phyloP scores from a whole-genome alignment of 139 green algal genomes.

The Micractinium sp. region DNA sequence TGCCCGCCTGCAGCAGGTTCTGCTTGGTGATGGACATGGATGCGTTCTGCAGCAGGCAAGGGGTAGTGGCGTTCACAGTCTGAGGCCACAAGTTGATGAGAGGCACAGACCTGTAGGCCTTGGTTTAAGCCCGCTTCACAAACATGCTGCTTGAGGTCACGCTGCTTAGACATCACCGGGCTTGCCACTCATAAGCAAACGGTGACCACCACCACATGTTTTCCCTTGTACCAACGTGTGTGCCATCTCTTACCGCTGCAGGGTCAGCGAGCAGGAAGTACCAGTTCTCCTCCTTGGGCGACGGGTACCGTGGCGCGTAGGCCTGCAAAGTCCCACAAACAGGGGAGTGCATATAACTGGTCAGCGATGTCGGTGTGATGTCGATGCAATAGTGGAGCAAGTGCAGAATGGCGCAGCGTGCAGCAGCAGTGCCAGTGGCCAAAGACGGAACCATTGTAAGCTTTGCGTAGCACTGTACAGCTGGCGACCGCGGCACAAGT shows the following conservation, averaged over 20 bases:
- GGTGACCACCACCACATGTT: neutral
- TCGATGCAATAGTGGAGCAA: neutral
- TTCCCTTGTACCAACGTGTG: neutral
- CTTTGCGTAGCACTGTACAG: neutral
- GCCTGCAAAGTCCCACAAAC: conserved; percentile 50
- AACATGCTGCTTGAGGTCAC: no score
- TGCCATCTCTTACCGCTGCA: neutral
- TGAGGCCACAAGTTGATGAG: neutral
- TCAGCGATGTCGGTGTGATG: neutral
- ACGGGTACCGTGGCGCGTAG: conserved; percentile 72
- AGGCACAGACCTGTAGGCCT: neutral
- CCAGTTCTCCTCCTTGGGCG: conserved; percentile 75
- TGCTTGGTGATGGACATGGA: conserved; percentile 44
- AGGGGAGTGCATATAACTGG: neutral
- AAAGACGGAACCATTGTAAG: neutral
- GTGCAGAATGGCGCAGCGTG: neutral
- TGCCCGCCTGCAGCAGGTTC: conserved; percentile 26
- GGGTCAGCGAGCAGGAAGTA: conserved; percentile 77
- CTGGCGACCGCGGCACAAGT: neutral
- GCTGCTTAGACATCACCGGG: no score
- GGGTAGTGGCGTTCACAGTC: neutral
- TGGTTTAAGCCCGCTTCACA: neutral
- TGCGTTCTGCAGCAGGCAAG: conserved; percentile 9
- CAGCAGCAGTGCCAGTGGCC: neutral
- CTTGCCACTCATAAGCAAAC: neutral